These are phyloP conservation scores for Pythium utonaiense DNA, from an alignment of 352 stramenopile species.

Conservation along the genomic window DNA sequence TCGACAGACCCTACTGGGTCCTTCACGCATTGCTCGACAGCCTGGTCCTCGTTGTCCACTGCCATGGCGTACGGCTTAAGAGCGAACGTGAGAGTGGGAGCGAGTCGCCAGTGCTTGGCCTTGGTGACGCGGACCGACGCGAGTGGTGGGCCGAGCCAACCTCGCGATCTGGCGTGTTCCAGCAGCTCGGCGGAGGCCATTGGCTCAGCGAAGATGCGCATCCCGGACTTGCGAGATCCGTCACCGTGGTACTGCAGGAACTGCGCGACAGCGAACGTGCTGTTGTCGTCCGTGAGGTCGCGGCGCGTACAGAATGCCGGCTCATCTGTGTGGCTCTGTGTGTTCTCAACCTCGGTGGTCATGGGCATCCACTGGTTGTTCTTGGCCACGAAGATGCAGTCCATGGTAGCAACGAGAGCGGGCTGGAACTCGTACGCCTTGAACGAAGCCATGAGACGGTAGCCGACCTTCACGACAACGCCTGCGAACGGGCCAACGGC, in stretches of 20 bases:
- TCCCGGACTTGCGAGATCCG: background rate
- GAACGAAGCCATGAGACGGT: slow-evolving; percentile 16
- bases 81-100: slow-evolving; percentile 1
- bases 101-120: background rate
- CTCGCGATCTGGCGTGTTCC: background rate
- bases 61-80: background rate
- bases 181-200: background rate
- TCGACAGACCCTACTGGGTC: background rate
- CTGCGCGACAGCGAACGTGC: background rate
- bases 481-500: background rate
- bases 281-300: background rate
- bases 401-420: background rate
- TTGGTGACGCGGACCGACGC: background rate
- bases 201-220: background rate
- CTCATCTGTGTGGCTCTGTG: background rate
- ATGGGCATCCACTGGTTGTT: background rate
- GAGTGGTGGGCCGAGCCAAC: slow-evolving; percentile 4
- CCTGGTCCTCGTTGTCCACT: background rate
- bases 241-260: background rate
- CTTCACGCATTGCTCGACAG: background rate
- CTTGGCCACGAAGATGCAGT: slow-evolving; percentile 5
- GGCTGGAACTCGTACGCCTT: background rate
- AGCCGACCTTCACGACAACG: background rate
- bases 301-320: slow-evolving; percentile 5
- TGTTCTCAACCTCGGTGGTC: background rate